Base-by-base conservation (phyloP, 2,329 filamentous ascomycete species). In the Pyrenophora tritici-repentis region DNA sequence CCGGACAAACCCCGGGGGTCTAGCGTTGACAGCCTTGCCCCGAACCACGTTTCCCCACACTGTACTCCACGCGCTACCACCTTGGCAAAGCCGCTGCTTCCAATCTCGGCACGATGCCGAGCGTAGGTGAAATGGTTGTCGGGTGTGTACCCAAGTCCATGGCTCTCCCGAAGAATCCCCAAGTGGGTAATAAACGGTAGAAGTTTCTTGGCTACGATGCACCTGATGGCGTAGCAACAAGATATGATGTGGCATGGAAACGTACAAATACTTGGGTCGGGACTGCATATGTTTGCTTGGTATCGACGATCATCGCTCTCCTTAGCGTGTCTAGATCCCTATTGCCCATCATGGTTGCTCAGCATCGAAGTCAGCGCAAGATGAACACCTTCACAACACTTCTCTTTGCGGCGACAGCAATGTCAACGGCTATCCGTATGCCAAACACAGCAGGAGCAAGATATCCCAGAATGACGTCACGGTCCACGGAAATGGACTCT, bases 331-430 rank as follows among this genome's bases (percentile, higher is more conserved):
- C 24, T 52, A 12, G 32, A 40, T n/a, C 37, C 24, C 34, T 29
- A 42, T n/a, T 31, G 33, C 37, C 31, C 45, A 55, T 35, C 22
- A 62, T 58, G 56, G 48, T 50, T 17, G 44, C 32, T 33, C 50
- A 37, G 35, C 44, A 48, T 24, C 50, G 52, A 29, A 44, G 42
- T 42, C 56, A 50, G 42, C 45, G 47, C 32, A 56, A 52, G 50
- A 42, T 53, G 37, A 60, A 50, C 31, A 43, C 53, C 36, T 55
- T 60, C 24, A 55, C 50, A 12, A 48, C 53, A 17, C 43, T 62
- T 24, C 47, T 60, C 29, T 48, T 56, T 29, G 54, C 59, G n/a
- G 37, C 57, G 46, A 51, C 57, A 42, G 50, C 53, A 31, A 47
- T 56, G 42, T 48, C 57, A 14, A 49, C 52, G 2, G 59, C 45